Base-by-base conservation (phyloP, 2,329 filamentous ascomycete species). In the Aspergillus brunneoviolaceus region DNA sequence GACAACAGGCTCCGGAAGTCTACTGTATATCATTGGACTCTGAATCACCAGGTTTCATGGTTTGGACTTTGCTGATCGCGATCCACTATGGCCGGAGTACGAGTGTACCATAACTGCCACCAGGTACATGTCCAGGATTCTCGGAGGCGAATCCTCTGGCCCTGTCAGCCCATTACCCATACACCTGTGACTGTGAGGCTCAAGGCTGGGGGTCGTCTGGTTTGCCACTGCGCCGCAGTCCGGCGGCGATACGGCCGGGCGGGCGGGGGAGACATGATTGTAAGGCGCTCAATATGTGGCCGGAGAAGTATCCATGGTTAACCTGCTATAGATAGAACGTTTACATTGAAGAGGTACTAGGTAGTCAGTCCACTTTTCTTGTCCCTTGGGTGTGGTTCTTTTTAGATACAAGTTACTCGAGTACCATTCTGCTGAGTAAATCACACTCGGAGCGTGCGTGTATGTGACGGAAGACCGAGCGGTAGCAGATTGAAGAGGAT, bases 191-290 rank as follows among this genome's bases (percentile, higher is more conserved):
- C 29, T 29, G 33, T 55, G 53, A 55, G 53, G 53, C 53, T 55
- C 53, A 55, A 55, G 39, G 11, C 10, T 42, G 47, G 52, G 25
- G n/a, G 47, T 42, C 19, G 23, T 55, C 47, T 55, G 39, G 27
- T 55, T 55, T 55, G 53, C 53, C 53, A 55, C 53, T 49, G 16
- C 23, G 27, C 14, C 39, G 39, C 45, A 48, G 45, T 21, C 53
- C 48, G 42, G 53, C 48, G 53, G 42, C 31, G 42, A 45, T 5
- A 16, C 39, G 14, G 27, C 27, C 27, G 27, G 27, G 27, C 7
- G 27, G 27, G 27, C 23, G 23, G 27, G 3, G 27, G 2, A 9
- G 27, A 7, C 27, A 29, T 9, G 3, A 7, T 29, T 29, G 27
- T 29, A 29, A 29, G 31, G 14, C 21, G 12, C 16, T 39, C 31